These are phyloP conservation scores for Sanghuangporus weigelae DNA, from an alignment of 1,284 basidiomycete genomes.

Conservation along the genomic window DNA sequence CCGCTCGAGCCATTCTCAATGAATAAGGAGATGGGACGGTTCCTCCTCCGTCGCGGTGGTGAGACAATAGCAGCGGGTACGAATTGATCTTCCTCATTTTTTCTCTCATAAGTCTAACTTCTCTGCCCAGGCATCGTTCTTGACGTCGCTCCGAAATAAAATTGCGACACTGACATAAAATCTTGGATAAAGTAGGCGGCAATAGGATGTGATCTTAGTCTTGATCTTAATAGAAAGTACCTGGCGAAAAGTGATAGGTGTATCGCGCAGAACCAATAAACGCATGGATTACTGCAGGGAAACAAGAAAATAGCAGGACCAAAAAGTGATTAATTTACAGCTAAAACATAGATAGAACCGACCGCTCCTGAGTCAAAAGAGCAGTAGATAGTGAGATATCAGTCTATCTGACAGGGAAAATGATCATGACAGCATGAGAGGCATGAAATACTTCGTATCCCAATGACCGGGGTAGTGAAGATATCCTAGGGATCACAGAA, in stretches of 20 bases:
- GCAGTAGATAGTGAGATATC: background rate
- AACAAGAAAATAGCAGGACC: background rate
- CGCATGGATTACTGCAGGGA: background rate
- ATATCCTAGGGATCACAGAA: background rate
- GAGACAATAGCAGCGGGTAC: constrained; percentile 93
- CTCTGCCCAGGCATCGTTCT: constrained; percentile 36
- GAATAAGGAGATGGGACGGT: constrained; percentile 97
- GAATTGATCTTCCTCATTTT: constrained; percentile 18
- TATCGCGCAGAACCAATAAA: background rate
- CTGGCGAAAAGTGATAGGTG: background rate
- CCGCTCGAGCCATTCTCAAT: constrained; percentile 81
- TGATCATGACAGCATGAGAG: background rate
- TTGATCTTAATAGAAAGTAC: background rate
- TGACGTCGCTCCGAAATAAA: constrained; percentile 22
- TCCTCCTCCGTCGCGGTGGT: constrained; percentile 82
- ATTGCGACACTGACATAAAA: background rate
- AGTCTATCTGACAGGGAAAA: background rate
- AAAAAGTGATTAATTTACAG: background rate
- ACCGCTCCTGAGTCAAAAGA: background rate
- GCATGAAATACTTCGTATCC: background rate
- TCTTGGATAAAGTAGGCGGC: background rate
- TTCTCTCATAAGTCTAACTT: background rate
- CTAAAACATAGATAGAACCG: background rate
- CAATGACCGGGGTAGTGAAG: background rate
- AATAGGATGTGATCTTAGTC: background rate